Conservation (phyloP, 1,139 yeast genomes). For the Magnusiomyces paraingens region DNA sequence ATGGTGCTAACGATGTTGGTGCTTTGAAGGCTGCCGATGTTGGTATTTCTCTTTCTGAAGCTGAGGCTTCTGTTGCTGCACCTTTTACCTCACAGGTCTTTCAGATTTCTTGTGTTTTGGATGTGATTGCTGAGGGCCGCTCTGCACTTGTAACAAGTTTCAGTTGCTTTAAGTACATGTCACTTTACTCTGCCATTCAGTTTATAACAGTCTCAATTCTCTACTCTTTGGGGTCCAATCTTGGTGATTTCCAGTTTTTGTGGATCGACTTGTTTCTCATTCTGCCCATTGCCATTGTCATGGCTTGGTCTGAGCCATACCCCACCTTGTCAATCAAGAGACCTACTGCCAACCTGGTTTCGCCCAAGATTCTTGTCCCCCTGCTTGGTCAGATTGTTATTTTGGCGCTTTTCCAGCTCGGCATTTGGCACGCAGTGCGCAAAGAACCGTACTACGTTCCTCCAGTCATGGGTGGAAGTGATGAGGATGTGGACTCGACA, state of each 20-base stretch:
- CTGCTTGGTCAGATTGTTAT: conserved; percentile 64
- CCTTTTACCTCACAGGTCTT: conserved; percentile 89
- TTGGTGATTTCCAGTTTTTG: conserved; percentile 96
- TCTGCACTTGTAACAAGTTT: conserved; percentile 92
- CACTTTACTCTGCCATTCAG: conserved; percentile 92
- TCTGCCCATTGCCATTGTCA: conserved; percentile 85
- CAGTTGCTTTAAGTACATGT: conserved; percentile 97
- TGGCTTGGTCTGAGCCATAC: conserved; percentile 95
- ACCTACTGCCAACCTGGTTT: conserved; percentile 90
- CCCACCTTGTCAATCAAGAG: conserved; percentile 56
- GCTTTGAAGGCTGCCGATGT: conserved; percentile 81
- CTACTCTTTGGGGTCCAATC: conserved; percentile 82
- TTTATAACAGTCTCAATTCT: conserved; percentile 79
- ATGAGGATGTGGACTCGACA: conserved; percentile 75
- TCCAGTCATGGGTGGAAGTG: conserved; percentile 76
- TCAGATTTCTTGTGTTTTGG: conserved; percentile 87
- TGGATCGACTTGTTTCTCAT: conserved; percentile 88
- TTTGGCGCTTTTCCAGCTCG: conserved; percentile 56
- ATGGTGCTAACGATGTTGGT: conserved; percentile 66
- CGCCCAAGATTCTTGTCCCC: conserved; percentile 80
- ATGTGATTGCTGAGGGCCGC: conserved; percentile 89
- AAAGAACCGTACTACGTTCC: conserved; percentile 65
- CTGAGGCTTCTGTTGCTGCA: conserved; percentile 98
- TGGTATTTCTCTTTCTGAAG: conserved; percentile 91
- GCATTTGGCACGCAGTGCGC: conserved; percentile 54